Evolutionary conservation across 2,329 filamentous ascomycete species (phyloP).

Genomic region (Calonectria pseudoturangicola): DNA sequence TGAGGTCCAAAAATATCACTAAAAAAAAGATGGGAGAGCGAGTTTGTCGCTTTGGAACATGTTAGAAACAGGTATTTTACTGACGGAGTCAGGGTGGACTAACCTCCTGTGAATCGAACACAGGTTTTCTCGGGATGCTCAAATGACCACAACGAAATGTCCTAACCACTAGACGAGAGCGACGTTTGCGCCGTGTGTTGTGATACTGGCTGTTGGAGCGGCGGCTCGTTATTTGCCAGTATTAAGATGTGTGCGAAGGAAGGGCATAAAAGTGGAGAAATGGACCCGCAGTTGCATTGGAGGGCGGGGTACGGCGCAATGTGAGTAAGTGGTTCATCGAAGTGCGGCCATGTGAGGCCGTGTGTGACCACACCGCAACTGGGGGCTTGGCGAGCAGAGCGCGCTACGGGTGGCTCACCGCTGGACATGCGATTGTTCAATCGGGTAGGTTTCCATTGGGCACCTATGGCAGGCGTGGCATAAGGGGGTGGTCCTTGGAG

Average conservation of each 20-base stretch:
- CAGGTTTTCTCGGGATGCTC: slow-evolving; percentile 51
- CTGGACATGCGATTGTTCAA: slow-evolving; percentile 21
- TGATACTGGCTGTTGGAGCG: not conserved
- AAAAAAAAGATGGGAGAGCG: slow-evolving; percentile 4
- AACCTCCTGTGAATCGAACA: slow-evolving; percentile 53
- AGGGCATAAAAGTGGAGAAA: not conserved
- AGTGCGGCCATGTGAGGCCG: slow-evolving; percentile 22
- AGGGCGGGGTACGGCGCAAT: slow-evolving; percentile 21
- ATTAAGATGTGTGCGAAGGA: not conserved
- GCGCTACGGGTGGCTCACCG: slow-evolving; percentile 22
- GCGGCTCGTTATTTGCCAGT: not conserved
- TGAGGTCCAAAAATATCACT: not conserved
- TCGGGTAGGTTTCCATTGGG: slow-evolving; percentile 24
- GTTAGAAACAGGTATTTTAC: not conserved
- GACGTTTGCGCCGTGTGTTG: slow-evolving; percentile 38
- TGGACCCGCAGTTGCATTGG: not conserved
- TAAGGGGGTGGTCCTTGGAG: not conserved
- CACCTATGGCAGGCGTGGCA: slow-evolving; percentile 3
- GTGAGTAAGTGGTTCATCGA: slow-evolving; percentile 25
- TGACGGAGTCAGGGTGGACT: not conserved
- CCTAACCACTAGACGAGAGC: slow-evolving; percentile 57
- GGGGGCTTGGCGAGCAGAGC: slow-evolving; percentile 18
- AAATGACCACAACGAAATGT: slow-evolving; percentile 56
- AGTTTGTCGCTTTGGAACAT: not conserved
- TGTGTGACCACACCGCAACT: slow-evolving; percentile 29